Evolutionary conservation across 805 yeast genomes (phyloP).

Genomic region (Candida insectorum): DNA sequence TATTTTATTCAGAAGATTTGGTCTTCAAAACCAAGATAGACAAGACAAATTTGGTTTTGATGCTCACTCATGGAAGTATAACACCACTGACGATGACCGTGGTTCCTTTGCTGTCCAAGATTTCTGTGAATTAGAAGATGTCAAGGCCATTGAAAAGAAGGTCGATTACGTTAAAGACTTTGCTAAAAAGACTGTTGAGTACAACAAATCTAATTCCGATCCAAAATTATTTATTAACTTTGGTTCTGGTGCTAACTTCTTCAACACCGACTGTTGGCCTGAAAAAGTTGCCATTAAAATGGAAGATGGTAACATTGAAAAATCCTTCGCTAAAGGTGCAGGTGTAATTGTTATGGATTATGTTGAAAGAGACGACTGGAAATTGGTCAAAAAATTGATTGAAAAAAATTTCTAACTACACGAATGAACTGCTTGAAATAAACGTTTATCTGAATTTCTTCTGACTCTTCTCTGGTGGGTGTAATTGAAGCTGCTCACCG

Average conservation of each 20-base stretch:
- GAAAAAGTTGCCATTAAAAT: constrained; percentile 56
- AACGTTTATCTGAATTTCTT: too few species aligned
- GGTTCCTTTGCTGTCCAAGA: constrained; percentile 67
- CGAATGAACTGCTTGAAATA: too few species aligned
- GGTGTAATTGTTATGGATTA: constrained; percentile 71
- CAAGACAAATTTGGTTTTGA: constrained; percentile 57
- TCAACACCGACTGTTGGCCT: constrained; percentile 75
- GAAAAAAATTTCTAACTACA: constrained; percentile 42
- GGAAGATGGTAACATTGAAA: constrained; percentile 39
- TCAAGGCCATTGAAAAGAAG: constrained; percentile 54
- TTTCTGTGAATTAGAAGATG: constrained; percentile 58
- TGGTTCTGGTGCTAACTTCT: constrained; percentile 71
- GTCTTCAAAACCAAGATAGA: constrained; percentile 47
- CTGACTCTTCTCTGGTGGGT: too few species aligned
- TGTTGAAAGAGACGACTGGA: constrained; percentile 61
- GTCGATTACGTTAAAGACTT: constrained; percentile 54
- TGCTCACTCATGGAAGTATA: constrained; percentile 65
- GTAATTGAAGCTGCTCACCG: too few species aligned
- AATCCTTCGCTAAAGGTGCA: constrained; percentile 49
- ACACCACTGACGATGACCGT: constrained; percentile 62
- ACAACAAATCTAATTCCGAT: constrained; percentile 42
- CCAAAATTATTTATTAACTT: constrained; percentile 64
- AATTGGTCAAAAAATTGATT: constrained; percentile 46
- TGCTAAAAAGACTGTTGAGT: constrained; percentile 49
- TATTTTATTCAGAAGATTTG: constrained; percentile 66